Conservation (phyloP, 2,329 filamentous ascomycete species). For the Fusarium sp. region DNA sequence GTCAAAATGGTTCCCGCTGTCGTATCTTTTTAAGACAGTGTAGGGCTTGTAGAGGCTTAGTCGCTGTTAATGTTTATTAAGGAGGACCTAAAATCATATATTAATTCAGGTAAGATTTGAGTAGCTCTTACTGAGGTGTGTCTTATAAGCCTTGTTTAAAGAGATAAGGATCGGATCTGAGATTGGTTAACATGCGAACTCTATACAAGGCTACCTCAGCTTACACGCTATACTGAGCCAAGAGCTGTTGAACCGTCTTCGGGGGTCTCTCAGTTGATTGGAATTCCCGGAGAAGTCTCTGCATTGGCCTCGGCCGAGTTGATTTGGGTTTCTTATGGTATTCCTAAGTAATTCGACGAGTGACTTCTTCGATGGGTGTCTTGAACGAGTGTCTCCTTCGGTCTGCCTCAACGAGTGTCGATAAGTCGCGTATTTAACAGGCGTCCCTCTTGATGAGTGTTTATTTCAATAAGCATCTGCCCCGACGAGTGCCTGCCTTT, state of each 20-base stretch:
- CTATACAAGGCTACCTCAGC: background rate
- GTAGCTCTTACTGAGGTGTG: too few species aligned
- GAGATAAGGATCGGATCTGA: constrained; percentile 3
- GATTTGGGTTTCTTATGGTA: background rate
- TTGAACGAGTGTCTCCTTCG: background rate
- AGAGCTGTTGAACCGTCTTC: background rate
- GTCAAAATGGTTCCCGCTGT: background rate
- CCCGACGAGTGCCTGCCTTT: background rate
- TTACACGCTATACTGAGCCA: background rate
- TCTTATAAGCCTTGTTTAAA: too few species aligned
- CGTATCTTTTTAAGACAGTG: too few species aligned
- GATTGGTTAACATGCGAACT: background rate
- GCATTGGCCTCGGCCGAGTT: background rate
- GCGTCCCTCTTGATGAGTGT: too few species aligned
- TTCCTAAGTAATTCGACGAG: background rate
- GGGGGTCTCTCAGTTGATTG: background rate
- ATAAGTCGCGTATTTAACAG: background rate
- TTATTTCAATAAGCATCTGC: background rate
- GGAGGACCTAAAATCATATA: too few species aligned
- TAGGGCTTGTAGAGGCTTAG: too few species aligned
- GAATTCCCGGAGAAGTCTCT: background rate
- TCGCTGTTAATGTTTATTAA: too few species aligned
- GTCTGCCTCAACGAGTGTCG: too few species aligned
- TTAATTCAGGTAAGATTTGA: too few species aligned
- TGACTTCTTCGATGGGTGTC: background rate